Evolutionary conservation across 2,329 filamentous ascomycete genomes (phyloP), one percentile per base, ranked within the genome.

Genomic region (Phyllosticta ampelicida): DNA sequence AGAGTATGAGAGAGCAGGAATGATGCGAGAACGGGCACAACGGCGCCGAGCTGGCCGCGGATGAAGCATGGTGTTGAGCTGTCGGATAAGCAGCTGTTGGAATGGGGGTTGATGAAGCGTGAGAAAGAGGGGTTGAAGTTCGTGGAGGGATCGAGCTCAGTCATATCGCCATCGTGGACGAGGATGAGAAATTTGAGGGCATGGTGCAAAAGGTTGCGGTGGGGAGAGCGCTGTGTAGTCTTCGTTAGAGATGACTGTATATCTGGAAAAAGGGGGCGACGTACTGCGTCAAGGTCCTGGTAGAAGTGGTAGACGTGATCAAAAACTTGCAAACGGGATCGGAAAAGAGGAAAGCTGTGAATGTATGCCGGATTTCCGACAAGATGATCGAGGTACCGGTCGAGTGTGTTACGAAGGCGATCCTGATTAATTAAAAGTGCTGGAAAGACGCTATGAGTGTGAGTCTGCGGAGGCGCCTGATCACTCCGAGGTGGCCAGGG

Each of bases 181-280:
- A 73, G 65, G n/a, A 71, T 66, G 8, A 74, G 67, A 0, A 73
- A 64, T 59, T 74, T 73, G 3, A 74, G 65, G 0, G 70, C 66
- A 50, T 71, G 66, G 11, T 64, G 63, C 0, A 74, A 63, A n/a
- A 68, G 62, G 5, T 59, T 63, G 4, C 61, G 59, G n/a, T 67
- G 60, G 1, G 63, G 8, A 1, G 63, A 60, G 21, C 54, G 63
- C 28, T 56, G 48, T 1, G 63, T 59, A 1, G 68, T 60, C 1
- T 63, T 65, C 18, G 65, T 64, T n/a, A 2, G 28, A 26, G 11
- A 54, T 3, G 23, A 26, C 23, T 26, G 23, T 8, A 16, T 5
- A 30, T 20, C n/a, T n/a, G n/a, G n/a, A n/a, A n/a, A n/a, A n/a
- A 13, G 13, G 56, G 23, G n/a, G 3, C 21, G 21, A 44, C 58